These are phyloP conservation scores for Trichoderma afroharzianum DNA, from an alignment of 2,329 filamentous ascomycete genomes.

Conservation along the genomic window DNA sequence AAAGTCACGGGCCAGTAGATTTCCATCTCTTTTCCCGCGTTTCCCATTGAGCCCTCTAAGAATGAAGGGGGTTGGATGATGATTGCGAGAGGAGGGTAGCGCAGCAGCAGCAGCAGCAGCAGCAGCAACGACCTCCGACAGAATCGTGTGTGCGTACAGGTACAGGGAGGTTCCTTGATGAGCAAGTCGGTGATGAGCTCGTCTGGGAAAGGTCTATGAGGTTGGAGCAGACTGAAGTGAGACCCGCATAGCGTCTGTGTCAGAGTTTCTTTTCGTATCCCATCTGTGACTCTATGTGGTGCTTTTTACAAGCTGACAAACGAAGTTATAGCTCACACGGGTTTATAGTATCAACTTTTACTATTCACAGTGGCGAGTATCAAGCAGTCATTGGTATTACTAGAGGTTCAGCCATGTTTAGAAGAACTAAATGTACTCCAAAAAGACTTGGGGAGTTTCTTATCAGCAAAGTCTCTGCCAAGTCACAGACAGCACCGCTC, in stretches of 20 bases:
- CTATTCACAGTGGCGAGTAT: not conserved
- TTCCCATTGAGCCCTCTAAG: not conserved
- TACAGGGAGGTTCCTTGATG: not conserved
- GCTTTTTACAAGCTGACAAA: not conserved
- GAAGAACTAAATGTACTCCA: not conserved
- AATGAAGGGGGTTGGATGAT: not conserved
- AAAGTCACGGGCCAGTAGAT: not conserved
- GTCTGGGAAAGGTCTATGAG: not conserved
- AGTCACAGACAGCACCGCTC: not conserved
- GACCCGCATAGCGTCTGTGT: not conserved
- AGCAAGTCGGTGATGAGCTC: not conserved
- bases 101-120: conserved; percentile 1
- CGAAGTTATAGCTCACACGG: not conserved
- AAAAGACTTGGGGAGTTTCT: not conserved
- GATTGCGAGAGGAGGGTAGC: not conserved
- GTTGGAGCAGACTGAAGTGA: not conserved
- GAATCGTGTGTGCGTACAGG: not conserved
- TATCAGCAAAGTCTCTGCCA: not conserved
- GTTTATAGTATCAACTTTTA: not conserved
- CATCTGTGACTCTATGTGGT: not conserved
- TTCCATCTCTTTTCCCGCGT: not conserved
- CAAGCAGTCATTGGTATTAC: not conserved
- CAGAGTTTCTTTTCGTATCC: not conserved
- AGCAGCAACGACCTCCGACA: not conserved
- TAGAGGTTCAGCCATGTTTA: not conserved